These are phyloP conservation scores for Tetracladium setigerum DNA, from an alignment of 495 filamentous ascomycete species.

Conservation along the genomic window DNA sequence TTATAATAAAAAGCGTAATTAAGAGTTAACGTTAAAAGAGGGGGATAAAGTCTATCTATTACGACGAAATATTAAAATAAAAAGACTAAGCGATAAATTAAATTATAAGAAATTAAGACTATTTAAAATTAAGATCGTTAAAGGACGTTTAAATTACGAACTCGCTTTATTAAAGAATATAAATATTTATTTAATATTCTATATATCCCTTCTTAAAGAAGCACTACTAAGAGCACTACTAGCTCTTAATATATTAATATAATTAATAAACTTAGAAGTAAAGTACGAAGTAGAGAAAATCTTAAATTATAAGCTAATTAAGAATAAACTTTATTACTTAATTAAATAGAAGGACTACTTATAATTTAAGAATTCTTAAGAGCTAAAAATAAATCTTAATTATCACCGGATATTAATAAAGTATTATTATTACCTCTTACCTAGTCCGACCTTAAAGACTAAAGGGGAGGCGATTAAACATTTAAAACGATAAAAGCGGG, in stretches of 20 bases:
- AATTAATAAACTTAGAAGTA: slow-evolving; percentile 2
- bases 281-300: slow-evolving; percentile 2
- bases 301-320: slow-evolving; percentile 1
- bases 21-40: slow-evolving; percentile 18
- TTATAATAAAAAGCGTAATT: slow-evolving; percentile 12
- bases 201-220: slow-evolving; percentile 2
- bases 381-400: neutral
- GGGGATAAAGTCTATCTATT: slow-evolving; percentile 24
- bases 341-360: slow-evolving; percentile 4
- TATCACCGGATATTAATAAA: neutral
- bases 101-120: slow-evolving; percentile 17
- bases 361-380: slow-evolving; percentile 5
- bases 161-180: slow-evolving; percentile 2
- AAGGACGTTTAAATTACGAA: slow-evolving; percentile 5
- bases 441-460: no score
- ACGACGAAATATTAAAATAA: slow-evolving; percentile 20
- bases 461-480: no score
- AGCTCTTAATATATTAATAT: neutral
- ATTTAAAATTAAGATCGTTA: slow-evolving; percentile 7
- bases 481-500: neutral
- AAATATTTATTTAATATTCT: slow-evolving; percentile 7
- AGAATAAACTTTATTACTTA: slow-evolving; percentile 5
- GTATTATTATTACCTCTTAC: neutral
- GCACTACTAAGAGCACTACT: slow-evolving; percentile 3
- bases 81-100: slow-evolving; percentile 22